Evolutionary conservation across 2,329 filamentous ascomycete species (phyloP).

Genomic region (Davidsoniella virescens): DNA sequence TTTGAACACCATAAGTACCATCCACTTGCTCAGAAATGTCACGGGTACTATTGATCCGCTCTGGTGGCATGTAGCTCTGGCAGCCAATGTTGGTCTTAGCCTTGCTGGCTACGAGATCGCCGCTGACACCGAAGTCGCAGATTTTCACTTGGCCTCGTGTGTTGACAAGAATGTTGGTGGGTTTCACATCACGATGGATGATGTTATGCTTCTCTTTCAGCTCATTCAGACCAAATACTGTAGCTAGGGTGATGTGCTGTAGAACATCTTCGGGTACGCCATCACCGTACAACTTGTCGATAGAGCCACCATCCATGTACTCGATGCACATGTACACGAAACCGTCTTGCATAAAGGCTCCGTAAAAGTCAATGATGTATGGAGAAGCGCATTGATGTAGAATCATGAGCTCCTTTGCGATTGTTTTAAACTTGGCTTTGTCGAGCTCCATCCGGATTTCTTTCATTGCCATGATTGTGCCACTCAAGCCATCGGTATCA

Average conservation of each 20-base stretch:
- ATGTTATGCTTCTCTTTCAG: constrained; percentile 98
- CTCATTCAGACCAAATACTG: constrained; percentile 77
- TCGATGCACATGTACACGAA: constrained; percentile 99
- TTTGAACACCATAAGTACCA: constrained; percentile 93
- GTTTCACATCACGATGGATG: constrained; percentile 96
- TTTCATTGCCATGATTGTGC: constrained; percentile 96
- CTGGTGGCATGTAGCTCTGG: constrained; percentile 98
- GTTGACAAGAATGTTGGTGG: constrained; percentile 95
- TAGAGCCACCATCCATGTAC: constrained; percentile 96
- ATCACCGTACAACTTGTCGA: constrained; percentile 86
- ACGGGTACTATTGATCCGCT: constrained; percentile 48
- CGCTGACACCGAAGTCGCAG: constrained; percentile 94
- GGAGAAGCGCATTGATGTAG: constrained; percentile 88
- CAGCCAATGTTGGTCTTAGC: constrained; percentile 98
- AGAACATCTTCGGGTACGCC: constrained; percentile 81
- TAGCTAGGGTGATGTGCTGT: constrained; percentile 78
- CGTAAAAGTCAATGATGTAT: constrained; percentile 97
- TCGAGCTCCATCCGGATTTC: constrained; percentile 92
- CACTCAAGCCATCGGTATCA: constrained; percentile 31
- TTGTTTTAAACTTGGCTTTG: constrained; percentile 90
- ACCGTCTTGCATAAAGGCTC: constrained; percentile 96
- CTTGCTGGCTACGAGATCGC: constrained; percentile 91
- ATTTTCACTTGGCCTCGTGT: constrained; percentile 87
- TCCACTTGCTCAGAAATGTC: constrained; percentile 47
- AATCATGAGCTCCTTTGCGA: constrained; percentile 94